Base-by-base conservation (phyloP, 331 rosid genomes). In the Acacia concinna region DNA sequence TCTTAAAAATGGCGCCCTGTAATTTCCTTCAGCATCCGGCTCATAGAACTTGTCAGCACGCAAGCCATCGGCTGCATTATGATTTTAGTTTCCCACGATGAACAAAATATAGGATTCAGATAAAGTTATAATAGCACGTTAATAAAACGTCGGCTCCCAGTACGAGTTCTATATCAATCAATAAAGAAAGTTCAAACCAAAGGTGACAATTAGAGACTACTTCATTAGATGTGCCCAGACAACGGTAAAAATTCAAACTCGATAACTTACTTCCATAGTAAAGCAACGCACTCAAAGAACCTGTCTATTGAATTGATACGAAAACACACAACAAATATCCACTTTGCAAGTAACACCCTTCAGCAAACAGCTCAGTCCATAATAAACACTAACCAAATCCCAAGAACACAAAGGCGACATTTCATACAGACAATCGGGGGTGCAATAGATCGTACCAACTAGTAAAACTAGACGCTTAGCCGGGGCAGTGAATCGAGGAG, bases 11-110 rank as follows among this genome's bases (percentile, higher is more conserved):
- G 93, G 98, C 12, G 98, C 96, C 79, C 98, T 81, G 73, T 81
- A 86, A 71, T 88, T 88, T 18, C 97, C 98, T 43, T 81, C 75
- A 8, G 83, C 60, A 77, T 91, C 98, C 13, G 91, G 87, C 90
- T 93, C 98, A 78, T 68, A 93, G 82, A 93, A 93, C 85, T 93
- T 93, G 88, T 93, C 96, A 17, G 98, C 97, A 56, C 98, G 94
- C 81, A 93, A 83, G 75, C 98, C 98, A 81, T 93, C 98, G 49
- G 98, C 98, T 93, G 88, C 90, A 67, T 35, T 75, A 41, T 13
- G 17, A 54, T 63, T 43, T 44, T 41, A 34, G 65, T 49, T 32
- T 35, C 73, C 25, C 76, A 72, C 76, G 47, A 15, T 78, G 57
- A 77, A 59, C 11, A 65, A 73, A 78, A 37, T 8, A 12, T 13